phyloP scores from a whole-genome alignment of 108 stramenopile genomes.

The Mayamaea pseudoterrestris region DNA sequence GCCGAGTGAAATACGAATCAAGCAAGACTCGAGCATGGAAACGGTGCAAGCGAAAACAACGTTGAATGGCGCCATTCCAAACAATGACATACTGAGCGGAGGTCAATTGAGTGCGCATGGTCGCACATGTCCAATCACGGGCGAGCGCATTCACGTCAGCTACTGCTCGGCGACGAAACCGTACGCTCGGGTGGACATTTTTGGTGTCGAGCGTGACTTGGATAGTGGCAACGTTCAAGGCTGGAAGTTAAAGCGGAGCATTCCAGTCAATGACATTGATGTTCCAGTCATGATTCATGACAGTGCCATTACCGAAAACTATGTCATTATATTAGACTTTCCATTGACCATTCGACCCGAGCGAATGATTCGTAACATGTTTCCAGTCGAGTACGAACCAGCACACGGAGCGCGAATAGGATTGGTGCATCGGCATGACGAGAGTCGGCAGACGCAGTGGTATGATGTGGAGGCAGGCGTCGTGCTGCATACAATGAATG shows the following conservation, averaged over 20 bases:
- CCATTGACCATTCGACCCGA: conserved; percentile 25
- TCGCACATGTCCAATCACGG: conserved; percentile 12
- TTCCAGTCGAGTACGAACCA: conserved; percentile 45
- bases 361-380: conserved; percentile 9
- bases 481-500: conserved; percentile 25
- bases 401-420: conserved; percentile 24
- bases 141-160: conserved; percentile 19
- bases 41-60: conserved; percentile 8
- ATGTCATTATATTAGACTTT: conserved; percentile 25
- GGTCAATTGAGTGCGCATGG: conserved; percentile 27
- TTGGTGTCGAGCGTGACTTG: conserved; percentile 9
- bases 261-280: conserved; percentile 14
- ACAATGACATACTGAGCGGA: conserved; percentile 18
- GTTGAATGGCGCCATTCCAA: conserved; percentile 24
- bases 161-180: conserved; percentile 12
- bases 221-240: no score
- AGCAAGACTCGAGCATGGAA: conserved; percentile 7
- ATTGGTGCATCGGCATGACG: conserved; percentile 8
- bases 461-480: conserved; percentile 21
- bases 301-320: conserved; percentile 16
- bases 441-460: conserved; percentile 8
- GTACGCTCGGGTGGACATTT: conserved; percentile 20
- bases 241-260: conserved; percentile 9
- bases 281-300: conserved; percentile 20
- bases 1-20: conserved; percentile 19